Evolutionary conservation across 371 early-diverging fungal genomes (phyloP).

Genomic region (Dipsacomyces acuminosporus): DNA sequence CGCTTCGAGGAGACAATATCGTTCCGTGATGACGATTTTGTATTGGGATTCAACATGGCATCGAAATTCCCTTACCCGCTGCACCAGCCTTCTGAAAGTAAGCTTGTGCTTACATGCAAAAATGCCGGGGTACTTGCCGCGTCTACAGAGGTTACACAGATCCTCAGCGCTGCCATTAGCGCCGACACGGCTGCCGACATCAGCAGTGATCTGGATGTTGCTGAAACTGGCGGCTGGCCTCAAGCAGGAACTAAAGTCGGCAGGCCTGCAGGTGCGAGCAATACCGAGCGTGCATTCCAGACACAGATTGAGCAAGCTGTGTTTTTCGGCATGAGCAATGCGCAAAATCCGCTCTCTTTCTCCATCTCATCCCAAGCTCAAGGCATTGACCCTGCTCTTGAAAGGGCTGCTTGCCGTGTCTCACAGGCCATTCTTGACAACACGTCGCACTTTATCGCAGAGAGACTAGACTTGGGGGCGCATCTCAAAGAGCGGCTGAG

Average conservation of each 20-base stretch:
- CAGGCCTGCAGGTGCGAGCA: background rate
- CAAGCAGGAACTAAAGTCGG: background rate
- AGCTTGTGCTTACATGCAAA: conserved; percentile 13
- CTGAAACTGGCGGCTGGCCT: conserved; percentile 1
- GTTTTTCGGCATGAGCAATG: conserved; percentile 19
- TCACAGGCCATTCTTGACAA: conserved; percentile 29
- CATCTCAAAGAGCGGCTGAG: conserved; percentile 31
- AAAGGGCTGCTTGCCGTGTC: conserved; percentile 24
- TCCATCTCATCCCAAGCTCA: conserved; percentile 9
- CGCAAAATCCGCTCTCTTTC: conserved; percentile 27
- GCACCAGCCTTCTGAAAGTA: conserved; percentile 8
- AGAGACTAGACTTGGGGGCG: conserved; percentile 30
- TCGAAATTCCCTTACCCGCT: conserved; percentile 2
- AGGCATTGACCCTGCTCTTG: conserved; percentile 19
- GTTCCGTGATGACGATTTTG: conserved; percentile 18
- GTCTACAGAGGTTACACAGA: conserved; percentile 6
- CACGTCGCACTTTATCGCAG: conserved; percentile 30
- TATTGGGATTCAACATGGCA: conserved; percentile 9
- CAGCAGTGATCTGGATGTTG: too few species aligned
- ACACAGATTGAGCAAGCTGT: conserved; percentile 43
- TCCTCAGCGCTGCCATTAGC: background rate
- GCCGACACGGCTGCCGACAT: background rate
- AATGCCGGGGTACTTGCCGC: conserved; percentile 30
- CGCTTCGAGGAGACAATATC: conserved; percentile 18
- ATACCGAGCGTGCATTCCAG: conserved; percentile 9